A percentile compares a stretch with the other conserved stretches of the same genome.
phyloP scores from a whole-genome alignment of 148 eudicot genomes.

The Silene uniflora region DNA sequence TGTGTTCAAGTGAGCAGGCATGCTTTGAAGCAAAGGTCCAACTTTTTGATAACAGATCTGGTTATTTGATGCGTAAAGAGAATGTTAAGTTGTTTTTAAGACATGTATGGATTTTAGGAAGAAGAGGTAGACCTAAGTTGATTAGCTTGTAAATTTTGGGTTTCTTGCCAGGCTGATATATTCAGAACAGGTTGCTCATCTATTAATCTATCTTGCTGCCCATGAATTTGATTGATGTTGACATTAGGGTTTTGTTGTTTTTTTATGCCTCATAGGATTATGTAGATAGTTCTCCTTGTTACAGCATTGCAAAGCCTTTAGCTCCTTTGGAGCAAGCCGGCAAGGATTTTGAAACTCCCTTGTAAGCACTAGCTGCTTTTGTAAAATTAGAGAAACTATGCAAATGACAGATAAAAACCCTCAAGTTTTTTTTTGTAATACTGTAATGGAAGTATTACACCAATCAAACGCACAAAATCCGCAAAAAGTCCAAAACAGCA shows the following conservation, averaged over 20 bases:
- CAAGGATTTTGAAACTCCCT: background rate
- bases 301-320: background rate
- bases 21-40: too few relatives aligned
- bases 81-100: too few relatives aligned
- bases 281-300: background rate
- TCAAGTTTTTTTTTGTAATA: background rate
- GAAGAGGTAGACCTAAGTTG: background rate
- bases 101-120: constrained; percentile 1
- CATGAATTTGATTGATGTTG: background rate
- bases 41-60: too few relatives aligned
- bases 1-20: too few relatives aligned
- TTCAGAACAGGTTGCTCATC: background rate
- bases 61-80: too few relatives aligned
- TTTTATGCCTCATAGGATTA: background rate
- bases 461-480: background rate
- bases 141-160: background rate
- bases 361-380: background rate
- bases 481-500: background rate
- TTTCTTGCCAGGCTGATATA: background rate
- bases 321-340: background rate
- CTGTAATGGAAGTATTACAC: background rate
- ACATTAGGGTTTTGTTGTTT: background rate
- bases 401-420: background rate
- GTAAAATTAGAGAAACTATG: background rate
- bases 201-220: background rate